A percentile compares a stretch with the other conserved stretches of the same genome.
These are phyloP conservation scores for Talaromyces pinophilus DNA, from an alignment of 2,329 filamentous ascomycete species.

Conservation along the genomic window DNA sequence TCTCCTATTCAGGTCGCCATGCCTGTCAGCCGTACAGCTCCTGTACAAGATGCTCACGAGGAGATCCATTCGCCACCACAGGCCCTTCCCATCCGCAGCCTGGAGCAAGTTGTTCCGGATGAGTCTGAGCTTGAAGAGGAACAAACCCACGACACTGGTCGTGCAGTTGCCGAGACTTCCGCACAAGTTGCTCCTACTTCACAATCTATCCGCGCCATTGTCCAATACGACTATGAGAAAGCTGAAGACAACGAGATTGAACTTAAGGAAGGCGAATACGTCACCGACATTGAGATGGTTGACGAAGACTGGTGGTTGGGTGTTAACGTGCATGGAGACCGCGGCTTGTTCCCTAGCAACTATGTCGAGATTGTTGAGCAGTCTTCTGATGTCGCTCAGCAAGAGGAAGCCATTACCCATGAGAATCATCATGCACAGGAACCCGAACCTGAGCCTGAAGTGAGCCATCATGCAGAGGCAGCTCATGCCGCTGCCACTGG, in stretches of 20 bases:
- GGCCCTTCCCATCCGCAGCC: slow-evolving; percentile 62
- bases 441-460: slow-evolving; percentile 34
- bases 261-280: slow-evolving; percentile 80
- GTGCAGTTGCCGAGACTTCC: slow-evolving; percentile 60
- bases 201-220: slow-evolving; percentile 70
- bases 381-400: slow-evolving; percentile 35
- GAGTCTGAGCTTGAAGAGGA: slow-evolving; percentile 66
- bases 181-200: slow-evolving; percentile 50
- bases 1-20: slow-evolving; percentile 86
- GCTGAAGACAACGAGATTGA: slow-evolving; percentile 97
- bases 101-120: slow-evolving; percentile 63
- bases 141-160: slow-evolving; percentile 59
- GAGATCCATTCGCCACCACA: slow-evolving; percentile 45
- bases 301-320: slow-evolving; percentile 99
- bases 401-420: slow-evolving; percentile 24
- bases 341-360: slow-evolving; percentile 92
- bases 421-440: background rate
- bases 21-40: slow-evolving; percentile 69
- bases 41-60: slow-evolving; percentile 46
- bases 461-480: slow-evolving; percentile 22
- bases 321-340: slow-evolving; percentile 79
- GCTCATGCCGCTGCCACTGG: slow-evolving; percentile 42
- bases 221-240: slow-evolving; percentile 96
- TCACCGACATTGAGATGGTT: slow-evolving; percentile 94
- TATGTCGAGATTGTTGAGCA: slow-evolving; percentile 84